Conservation (phyloP, 441 rosid species). For the Erysimum pusillum region DNA sequence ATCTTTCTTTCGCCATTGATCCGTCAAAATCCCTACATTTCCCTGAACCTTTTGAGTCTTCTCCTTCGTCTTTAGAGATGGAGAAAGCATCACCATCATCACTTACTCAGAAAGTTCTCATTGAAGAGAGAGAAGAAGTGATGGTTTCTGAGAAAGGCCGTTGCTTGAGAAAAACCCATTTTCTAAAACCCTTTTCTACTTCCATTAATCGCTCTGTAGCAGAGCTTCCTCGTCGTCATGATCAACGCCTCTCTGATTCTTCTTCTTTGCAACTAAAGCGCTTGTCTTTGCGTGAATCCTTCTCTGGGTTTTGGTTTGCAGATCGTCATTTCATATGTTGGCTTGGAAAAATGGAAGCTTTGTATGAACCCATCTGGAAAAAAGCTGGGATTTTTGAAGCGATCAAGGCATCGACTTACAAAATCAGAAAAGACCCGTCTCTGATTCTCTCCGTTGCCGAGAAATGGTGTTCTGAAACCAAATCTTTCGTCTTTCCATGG, state of each 20-base stretch:
- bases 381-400: slow-evolving; percentile 53
- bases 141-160: background rate
- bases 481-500: slow-evolving; percentile 54
- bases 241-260: background rate
- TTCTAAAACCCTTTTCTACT: background rate
- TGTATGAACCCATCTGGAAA: slow-evolving; percentile 45
- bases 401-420: slow-evolving; percentile 47
- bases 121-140: background rate
- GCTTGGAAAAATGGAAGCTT: slow-evolving; percentile 40
- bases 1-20: background rate
- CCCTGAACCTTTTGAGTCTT: background rate
- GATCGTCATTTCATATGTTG: slow-evolving; percentile 36
- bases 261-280: background rate
- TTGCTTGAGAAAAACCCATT: background rate
- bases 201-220: background rate
- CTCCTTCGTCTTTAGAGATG: background rate
- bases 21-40: background rate
- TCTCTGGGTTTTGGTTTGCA: slow-evolving; percentile 38
- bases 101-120: background rate
- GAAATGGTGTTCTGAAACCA: slow-evolving; percentile 54
- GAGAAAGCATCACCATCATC: background rate
- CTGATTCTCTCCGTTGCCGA: slow-evolving; percentile 46
- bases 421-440: slow-evolving; percentile 30
- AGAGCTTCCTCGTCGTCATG: background rate
- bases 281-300: background rate